Percentiles rank a stretch among this genome's conserved stretches.
These are phyloP conservation scores for Elsinoe batatas DNA, from an alignment of 2,329 filamentous ascomycete species.

Conservation along the genomic window DNA sequence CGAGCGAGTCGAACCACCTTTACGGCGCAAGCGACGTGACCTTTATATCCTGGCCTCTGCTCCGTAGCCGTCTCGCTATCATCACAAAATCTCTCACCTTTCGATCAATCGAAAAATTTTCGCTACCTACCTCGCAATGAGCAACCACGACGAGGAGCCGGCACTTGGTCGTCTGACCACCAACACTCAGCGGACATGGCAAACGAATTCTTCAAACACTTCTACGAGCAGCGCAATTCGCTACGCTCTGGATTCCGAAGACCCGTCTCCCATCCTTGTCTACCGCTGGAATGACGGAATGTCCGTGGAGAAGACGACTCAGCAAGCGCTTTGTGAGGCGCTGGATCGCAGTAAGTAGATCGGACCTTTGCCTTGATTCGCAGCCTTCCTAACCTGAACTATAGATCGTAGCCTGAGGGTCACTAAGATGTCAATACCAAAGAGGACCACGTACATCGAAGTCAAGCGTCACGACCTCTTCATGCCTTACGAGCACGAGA, in stretches of 20 bases:
- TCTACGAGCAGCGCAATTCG: constrained; percentile 30
- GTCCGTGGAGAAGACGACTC: constrained; percentile 32
- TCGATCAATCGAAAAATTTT: neutral
- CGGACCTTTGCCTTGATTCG: neutral
- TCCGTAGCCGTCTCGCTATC: neutral
- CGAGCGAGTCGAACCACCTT: constrained; percentile 2
- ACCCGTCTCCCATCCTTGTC: constrained; percentile 35
- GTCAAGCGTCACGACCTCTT: constrained; percentile 39
- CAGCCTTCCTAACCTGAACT: neutral
- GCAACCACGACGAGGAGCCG: neutral
- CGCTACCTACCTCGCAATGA: neutral
- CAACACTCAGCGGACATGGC: constrained; percentile 28
- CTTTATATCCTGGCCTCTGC: neutral
- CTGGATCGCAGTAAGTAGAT: constrained; percentile 27
- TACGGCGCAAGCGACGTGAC: neutral
- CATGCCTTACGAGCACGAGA: constrained; percentile 29
- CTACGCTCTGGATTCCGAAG: constrained; percentile 36
- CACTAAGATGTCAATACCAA: constrained; percentile 38
- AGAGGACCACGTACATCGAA: constrained; percentile 37
- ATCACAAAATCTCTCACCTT: neutral
- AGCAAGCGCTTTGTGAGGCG: constrained; percentile 34
- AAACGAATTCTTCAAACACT: constrained; percentile 34
- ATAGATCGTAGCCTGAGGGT: constrained; percentile 28
- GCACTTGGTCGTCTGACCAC: constrained; percentile 5
- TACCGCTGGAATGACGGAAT: constrained; percentile 35